Conservation (phyloP, 1,139 yeast genomes). For the Geotrichum phurueaensis region DNA sequence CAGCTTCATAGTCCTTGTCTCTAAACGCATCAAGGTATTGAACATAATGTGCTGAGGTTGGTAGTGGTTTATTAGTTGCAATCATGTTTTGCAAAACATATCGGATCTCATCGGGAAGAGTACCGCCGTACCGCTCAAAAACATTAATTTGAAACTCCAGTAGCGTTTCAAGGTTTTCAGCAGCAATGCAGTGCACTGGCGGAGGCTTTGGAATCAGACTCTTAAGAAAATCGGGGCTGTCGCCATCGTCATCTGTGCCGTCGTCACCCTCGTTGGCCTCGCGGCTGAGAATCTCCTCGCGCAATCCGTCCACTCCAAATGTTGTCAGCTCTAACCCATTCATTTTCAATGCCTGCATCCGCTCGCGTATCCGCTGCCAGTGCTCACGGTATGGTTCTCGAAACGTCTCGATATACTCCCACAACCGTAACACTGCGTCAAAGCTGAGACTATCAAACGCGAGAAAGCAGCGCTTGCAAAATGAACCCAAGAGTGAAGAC, state of each 20-base stretch:
- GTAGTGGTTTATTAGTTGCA: conserved; percentile 46
- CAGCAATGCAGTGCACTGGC: conserved; percentile 36
- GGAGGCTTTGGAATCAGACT: conserved; percentile 6
- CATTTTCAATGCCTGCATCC: not conserved
- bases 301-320: not conserved
- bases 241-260: not conserved
- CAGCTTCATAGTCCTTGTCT: conserved; percentile 62
- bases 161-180: conserved; percentile 48
- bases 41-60: conserved; percentile 62
- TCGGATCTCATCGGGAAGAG: conserved; percentile 44
- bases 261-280: not conserved
- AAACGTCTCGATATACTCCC: conserved; percentile 50
- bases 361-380: conserved; percentile 1
- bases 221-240: not conserved
- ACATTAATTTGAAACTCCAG: conserved; percentile 53
- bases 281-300: not conserved
- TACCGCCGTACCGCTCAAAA: conserved; percentile 41
- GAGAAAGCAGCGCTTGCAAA: conserved; percentile 41
- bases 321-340: not conserved
- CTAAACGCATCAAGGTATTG: conserved; percentile 58
- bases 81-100: conserved; percentile 47
- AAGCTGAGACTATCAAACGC: conserved; percentile 52
- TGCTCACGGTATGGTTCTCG: conserved; percentile 33
- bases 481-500: conserved; percentile 38
- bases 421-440: conserved; percentile 51